phyloP scores from a whole-genome alignment of 768 basidiomycete species.

The Russula vinacea region DNA sequence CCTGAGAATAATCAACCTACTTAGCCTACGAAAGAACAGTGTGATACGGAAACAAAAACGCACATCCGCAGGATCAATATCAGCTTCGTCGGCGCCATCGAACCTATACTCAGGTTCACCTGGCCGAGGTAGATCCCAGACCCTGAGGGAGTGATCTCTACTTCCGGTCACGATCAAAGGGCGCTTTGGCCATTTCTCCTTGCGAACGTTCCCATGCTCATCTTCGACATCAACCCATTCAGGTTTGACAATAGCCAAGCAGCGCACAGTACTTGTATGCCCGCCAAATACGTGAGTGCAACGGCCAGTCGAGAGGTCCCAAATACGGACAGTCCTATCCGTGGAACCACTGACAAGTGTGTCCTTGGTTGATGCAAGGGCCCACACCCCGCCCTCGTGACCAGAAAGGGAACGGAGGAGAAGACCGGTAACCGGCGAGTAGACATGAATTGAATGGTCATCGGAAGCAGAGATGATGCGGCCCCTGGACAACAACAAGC shows the following conservation, averaged over 20 bases:
- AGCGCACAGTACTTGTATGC: constrained; percentile 94
- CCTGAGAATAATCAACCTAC: constrained; percentile 35
- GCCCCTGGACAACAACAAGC: constrained; percentile 88
- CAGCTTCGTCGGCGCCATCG: constrained; percentile 57
- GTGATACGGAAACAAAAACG: constrained; percentile 20
- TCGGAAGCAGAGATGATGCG: constrained; percentile 97
- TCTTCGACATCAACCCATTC: constrained; percentile 75
- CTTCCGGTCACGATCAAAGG: constrained; percentile 73
- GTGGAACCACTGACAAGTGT: constrained; percentile 89
- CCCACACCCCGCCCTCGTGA: constrained; percentile 97
- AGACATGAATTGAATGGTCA: constrained; percentile 95
- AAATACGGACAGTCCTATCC: constrained; percentile 89
- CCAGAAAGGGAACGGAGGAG: constrained; percentile 74
- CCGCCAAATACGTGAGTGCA: constrained; percentile 95
- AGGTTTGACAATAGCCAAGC: constrained; percentile 93
- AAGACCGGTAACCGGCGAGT: constrained; percentile 80
- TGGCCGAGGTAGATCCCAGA: constrained; percentile 65
- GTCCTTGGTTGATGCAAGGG: constrained; percentile 84
- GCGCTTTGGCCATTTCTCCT: constrained; percentile 71
- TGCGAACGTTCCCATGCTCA: constrained; percentile 56
- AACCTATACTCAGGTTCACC: constrained; percentile 75
- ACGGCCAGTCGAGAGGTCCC: constrained; percentile 74
- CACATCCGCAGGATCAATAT: constrained; percentile 56
- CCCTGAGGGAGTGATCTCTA: constrained; percentile 60
- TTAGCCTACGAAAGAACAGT: neutral